Percentiles rank a stretch among this genome's conserved stretches.
Conservation (phyloP, 2,329 filamentous ascomycete species). For the Metarhizium rileyi region DNA sequence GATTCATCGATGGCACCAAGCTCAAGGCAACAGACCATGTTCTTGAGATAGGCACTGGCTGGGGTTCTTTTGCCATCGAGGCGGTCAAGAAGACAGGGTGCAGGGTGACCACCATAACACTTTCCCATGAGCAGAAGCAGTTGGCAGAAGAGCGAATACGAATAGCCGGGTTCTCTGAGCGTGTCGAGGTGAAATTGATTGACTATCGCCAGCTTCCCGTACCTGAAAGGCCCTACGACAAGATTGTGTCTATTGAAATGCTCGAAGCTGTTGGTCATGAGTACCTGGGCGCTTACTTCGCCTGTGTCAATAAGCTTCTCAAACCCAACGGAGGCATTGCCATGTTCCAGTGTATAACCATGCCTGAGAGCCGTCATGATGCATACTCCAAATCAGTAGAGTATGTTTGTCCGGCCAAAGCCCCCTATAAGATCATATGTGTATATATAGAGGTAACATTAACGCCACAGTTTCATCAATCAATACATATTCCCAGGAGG, state of each 20-base stretch:
- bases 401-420: conserved; percentile 21
- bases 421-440: neutral
- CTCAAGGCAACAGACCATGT: conserved; percentile 59
- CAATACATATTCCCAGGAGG: conserved; percentile 75
- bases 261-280: conserved; percentile 63
- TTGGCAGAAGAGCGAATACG: conserved; percentile 56
- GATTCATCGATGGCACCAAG: conserved; percentile 54
- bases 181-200: conserved; percentile 54
- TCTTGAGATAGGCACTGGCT: conserved; percentile 66
- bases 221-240: conserved; percentile 51
- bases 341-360: conserved; percentile 69
- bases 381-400: conserved; percentile 58
- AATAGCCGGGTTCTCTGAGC: conserved; percentile 47
- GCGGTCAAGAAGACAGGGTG: conserved; percentile 58
- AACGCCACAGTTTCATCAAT: conserved; percentile 49
- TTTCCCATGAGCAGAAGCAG: conserved; percentile 59
- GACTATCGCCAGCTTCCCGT: conserved; percentile 57
- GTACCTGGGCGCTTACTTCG: conserved; percentile 59
- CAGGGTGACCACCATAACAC: conserved; percentile 56
- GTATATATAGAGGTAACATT: conserved; percentile 2
- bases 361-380: conserved; percentile 59
- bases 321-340: conserved; percentile 58
- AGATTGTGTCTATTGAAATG: conserved; percentile 70
- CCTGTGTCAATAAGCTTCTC: conserved; percentile 50
- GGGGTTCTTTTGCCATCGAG: conserved; percentile 65